Evolutionary conservation across 1,284 basidiomycete genomes (phyloP).

Genomic region (Flammula alnicola): DNA sequence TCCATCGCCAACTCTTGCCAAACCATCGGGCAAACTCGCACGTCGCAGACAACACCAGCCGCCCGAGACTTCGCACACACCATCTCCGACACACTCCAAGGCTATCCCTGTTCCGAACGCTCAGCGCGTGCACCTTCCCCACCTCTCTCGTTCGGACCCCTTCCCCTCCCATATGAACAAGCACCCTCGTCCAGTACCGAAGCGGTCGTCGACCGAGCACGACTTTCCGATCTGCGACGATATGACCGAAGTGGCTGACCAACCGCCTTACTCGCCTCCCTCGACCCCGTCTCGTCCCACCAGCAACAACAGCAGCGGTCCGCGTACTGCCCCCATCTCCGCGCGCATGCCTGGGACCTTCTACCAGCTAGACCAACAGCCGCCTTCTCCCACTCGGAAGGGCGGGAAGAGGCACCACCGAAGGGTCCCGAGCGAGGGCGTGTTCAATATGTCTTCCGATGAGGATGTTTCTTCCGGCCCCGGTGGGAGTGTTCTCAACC

Average conservation of each 20-base stretch:
- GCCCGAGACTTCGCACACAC: constrained; percentile 28
- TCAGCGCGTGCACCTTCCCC: constrained; percentile 9
- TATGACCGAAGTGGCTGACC: constrained; percentile 50
- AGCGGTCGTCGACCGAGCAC: constrained; percentile 34
- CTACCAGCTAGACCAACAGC: too few relatives aligned
- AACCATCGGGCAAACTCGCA: constrained; percentile 57
- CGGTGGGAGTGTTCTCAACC: constrained; percentile 21
- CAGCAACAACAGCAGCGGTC: constrained; percentile 44
- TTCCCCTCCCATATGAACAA: constrained; percentile 38
- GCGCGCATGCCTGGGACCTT: constrained; percentile 38
- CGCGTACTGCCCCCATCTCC: constrained; percentile 55
- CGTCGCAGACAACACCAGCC: constrained; percentile 50
- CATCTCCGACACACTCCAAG: constrained; percentile 44
- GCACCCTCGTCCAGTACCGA: constrained; percentile 31
- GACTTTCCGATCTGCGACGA: constrained; percentile 74
- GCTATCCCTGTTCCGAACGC: constrained; percentile 46
- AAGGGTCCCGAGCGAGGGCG: constrained; percentile 65
- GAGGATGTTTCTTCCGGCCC: constrained; percentile 53
- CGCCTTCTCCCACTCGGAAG: constrained; percentile 43
- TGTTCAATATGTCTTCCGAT: constrained; percentile 72
- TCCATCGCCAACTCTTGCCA: constrained; percentile 44
- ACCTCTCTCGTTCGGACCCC: constrained; percentile 49
- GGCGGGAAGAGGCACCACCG: constrained; percentile 45
- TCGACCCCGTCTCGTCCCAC: constrained; percentile 33
- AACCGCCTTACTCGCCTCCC: constrained; percentile 47